Conservation (phyloP, 768 basidiomycete species). For the Termitomyces sp. region DNA sequence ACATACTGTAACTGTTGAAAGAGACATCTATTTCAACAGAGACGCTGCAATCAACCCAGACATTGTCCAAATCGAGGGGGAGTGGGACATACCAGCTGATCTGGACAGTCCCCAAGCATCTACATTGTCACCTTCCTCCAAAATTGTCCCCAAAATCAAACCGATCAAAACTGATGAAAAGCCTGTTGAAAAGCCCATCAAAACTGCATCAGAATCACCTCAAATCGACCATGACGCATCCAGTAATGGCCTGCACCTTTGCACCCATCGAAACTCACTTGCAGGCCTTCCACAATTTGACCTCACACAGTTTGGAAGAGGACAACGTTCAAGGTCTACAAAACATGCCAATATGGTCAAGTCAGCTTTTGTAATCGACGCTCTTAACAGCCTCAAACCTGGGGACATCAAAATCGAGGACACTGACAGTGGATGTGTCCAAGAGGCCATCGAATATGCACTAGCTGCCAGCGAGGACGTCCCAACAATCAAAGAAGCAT, state of each 20-base stretch:
- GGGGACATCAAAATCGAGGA: background rate
- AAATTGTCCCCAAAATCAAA: background rate
- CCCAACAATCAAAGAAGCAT: background rate
- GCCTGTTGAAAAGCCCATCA: background rate
- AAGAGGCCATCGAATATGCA: background rate
- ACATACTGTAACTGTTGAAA: too few relatives aligned
- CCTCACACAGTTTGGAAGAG: too few relatives aligned
- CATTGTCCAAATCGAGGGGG: too few relatives aligned
- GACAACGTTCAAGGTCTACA: background rate
- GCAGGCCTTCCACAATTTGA: background rate
- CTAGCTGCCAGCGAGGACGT: background rate
- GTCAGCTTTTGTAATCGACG: background rate
- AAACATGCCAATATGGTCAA: background rate
- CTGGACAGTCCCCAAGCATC: background rate
- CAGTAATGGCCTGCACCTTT: background rate
- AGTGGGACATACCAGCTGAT: background rate
- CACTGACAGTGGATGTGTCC: background rate
- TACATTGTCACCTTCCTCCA: background rate
- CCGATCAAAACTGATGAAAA: too few relatives aligned
- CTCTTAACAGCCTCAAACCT: background rate
- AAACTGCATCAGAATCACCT: background rate
- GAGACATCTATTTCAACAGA: too few relatives aligned
- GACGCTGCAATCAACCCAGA: too few relatives aligned
- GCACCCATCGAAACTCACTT: background rate
- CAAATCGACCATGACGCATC: background rate